Evolutionary conservation across 768 basidiomycete genomes (phyloP).

Genomic region (Sarcodon aspratus): DNA sequence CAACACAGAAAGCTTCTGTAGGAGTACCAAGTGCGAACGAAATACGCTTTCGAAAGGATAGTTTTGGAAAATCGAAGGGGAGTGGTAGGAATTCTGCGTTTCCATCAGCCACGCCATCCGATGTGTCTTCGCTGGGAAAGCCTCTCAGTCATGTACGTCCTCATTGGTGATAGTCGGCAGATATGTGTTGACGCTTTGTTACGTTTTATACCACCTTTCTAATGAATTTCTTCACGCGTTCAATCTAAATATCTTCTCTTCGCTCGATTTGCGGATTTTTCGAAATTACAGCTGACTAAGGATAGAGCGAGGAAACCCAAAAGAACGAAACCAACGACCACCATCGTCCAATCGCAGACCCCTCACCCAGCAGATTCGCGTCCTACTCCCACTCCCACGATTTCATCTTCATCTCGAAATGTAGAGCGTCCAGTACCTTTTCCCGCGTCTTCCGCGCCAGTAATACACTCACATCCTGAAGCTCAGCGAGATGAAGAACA

Average conservation of each 20-base stretch:
- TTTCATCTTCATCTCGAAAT: too few species aligned
- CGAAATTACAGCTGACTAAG: conserved; percentile 52
- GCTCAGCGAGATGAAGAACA: not conserved
- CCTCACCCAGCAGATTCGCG: not conserved
- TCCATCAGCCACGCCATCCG: not conserved
- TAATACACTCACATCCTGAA: not conserved
- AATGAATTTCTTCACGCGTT: conserved; percentile 10
- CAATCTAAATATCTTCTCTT: not conserved
- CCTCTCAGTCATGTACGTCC: conserved; percentile 83
- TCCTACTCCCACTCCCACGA: not conserved
- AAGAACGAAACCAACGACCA: conserved; percentile 25
- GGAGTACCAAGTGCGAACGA: not conserved
- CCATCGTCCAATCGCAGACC: not conserved
- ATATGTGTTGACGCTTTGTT: conserved; percentile 2
- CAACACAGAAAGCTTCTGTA: too few species aligned
- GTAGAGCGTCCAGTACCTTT: not conserved
- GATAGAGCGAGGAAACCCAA: conserved; percentile 59
- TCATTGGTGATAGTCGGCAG: conserved; percentile 38
- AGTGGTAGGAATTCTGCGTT: conserved; percentile 6
- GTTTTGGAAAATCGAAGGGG: conserved; percentile 32
- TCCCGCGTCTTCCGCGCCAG: not conserved
- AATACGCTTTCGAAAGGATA: conserved; percentile 18
- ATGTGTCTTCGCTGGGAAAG: conserved; percentile 34
- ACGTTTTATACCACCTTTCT: conserved; percentile 9
- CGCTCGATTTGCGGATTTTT: conserved; percentile 4